phyloP scores from a whole-genome alignment of 306 rosid species.

The Trifolium dubium region DNA sequence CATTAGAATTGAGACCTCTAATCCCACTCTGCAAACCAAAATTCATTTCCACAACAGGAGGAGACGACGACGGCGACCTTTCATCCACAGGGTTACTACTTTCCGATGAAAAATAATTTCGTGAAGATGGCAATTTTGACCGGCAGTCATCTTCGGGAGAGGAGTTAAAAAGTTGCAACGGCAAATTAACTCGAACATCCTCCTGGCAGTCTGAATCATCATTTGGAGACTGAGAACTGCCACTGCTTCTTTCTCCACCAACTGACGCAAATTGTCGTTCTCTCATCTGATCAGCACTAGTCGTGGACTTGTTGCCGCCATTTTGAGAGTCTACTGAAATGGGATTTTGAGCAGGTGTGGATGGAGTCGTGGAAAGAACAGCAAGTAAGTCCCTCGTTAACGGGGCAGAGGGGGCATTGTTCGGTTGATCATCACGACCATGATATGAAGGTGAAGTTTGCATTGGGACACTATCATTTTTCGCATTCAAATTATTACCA shows the following conservation, averaged over 20 bases:
- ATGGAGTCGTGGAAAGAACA: slow-evolving; percentile 74
- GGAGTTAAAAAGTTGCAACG: slow-evolving; percentile 79
- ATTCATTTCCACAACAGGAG: slow-evolving; percentile 66
- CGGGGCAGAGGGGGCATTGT: slow-evolving; percentile 54
- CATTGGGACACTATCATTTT: slow-evolving; percentile 47
- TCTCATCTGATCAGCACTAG: slow-evolving; percentile 50
- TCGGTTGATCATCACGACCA: slow-evolving; percentile 55
- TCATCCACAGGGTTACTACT: slow-evolving; percentile 85
- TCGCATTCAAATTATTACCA: slow-evolving; percentile 53
- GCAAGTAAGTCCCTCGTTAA: slow-evolving; percentile 76
- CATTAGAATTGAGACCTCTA: slow-evolving; percentile 53
- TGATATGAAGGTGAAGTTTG: slow-evolving; percentile 49
- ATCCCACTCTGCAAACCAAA: slow-evolving; percentile 64
- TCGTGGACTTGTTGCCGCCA: slow-evolving; percentile 61
- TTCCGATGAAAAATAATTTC: slow-evolving; percentile 86
- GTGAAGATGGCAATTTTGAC: slow-evolving; percentile 58
- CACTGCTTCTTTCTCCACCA: slow-evolving; percentile 84
- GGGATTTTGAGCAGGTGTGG: slow-evolving; percentile 54
- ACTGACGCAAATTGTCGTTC: slow-evolving; percentile 52
- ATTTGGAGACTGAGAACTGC: slow-evolving; percentile 79
- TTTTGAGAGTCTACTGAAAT: slow-evolving; percentile 40
- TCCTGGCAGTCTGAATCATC: slow-evolving; percentile 75
- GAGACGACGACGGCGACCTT: slow-evolving; percentile 82
- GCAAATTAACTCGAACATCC: slow-evolving; percentile 62
- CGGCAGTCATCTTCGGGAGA: slow-evolving; percentile 64